These are phyloP conservation scores for Elongisporangium prolatum DNA, from an alignment of 352 stramenopile genomes.

Conservation along the genomic window DNA sequence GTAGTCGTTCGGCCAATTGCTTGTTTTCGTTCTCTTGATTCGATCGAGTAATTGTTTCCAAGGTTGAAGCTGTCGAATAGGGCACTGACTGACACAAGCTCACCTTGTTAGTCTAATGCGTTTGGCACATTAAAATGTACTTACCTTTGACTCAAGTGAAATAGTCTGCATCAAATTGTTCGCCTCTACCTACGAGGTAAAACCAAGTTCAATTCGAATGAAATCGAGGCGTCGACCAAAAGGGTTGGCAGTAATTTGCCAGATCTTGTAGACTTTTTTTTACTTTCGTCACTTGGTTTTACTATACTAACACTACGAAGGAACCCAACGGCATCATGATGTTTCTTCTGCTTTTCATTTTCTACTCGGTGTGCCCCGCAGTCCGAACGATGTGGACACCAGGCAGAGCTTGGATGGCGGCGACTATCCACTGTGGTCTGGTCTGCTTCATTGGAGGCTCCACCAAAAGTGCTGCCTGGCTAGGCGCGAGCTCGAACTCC, in stretches of 20 bases:
- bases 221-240: too few relatives aligned
- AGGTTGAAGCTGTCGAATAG: too few relatives aligned
- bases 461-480: slow-evolving; percentile 17
- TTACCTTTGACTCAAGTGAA: too few relatives aligned
- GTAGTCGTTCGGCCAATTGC: too few relatives aligned
- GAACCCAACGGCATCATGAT: background rate
- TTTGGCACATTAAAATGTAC: too few relatives aligned
- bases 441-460: slow-evolving; percentile 12
- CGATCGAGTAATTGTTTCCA: too few relatives aligned
- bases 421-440: slow-evolving; percentile 26
- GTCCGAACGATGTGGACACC: slow-evolving; percentile 34
- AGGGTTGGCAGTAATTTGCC: background rate
- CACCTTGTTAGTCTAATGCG: too few relatives aligned
- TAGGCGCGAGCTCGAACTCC: slow-evolving; percentile 66
- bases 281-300: slow-evolving; percentile 2
- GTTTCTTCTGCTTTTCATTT: slow-evolving; percentile 3
- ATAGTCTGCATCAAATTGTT: too few relatives aligned
- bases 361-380: slow-evolving; percentile 1
- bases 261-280: background rate
- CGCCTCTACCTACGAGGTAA: too few relatives aligned
- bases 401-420: slow-evolving; percentile 35
- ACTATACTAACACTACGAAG: slow-evolving; percentile 3
- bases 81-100: too few relatives aligned
- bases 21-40: too few relatives aligned
- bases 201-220: too few relatives aligned